Percentiles rank a stretch among this genome's conserved stretches.
Conservation (phyloP, 257 asterid genomes). For the Echium plantagineum region DNA sequence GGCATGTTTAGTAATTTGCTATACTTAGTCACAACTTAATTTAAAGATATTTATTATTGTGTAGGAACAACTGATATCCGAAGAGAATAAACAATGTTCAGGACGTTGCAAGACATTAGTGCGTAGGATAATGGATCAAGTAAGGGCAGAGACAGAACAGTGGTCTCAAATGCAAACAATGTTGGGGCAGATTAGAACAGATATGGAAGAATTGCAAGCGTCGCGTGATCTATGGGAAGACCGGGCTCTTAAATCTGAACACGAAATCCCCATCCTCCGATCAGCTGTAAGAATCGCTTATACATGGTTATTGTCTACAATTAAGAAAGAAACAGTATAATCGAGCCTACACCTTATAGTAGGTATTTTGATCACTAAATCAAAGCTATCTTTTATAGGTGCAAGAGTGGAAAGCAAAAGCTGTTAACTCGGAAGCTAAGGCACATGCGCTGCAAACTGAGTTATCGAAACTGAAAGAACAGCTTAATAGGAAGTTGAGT, state of each 20-base stretch:
- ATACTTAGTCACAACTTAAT: not conserved
- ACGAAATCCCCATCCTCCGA: constrained; percentile 35
- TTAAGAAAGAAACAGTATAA: not conserved
- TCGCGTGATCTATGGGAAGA: constrained; percentile 78
- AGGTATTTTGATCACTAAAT: no score
- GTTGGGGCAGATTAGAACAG: constrained; percentile 63
- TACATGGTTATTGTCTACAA: not conserved
- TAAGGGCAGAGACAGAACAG: constrained; percentile 85
- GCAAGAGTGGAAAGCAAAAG: constrained; percentile 61
- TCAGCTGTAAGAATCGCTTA: constrained; percentile 33
- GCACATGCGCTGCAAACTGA: constrained; percentile 31
- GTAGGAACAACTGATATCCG: constrained; percentile 34
- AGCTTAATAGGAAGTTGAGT: constrained; percentile 19
- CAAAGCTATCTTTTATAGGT: constrained; percentile 26
- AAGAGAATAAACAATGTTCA: constrained; percentile 49
- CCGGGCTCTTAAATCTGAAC: constrained; percentile 37
- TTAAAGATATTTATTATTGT: not conserved
- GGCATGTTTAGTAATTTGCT: no score
- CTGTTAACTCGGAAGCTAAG: constrained; percentile 36
- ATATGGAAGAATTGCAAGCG: constrained; percentile 61
- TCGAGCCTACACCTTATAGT: not conserved
- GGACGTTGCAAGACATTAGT: constrained; percentile 75
- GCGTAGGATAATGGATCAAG: constrained; percentile 62
- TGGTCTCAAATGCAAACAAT: constrained; percentile 94
- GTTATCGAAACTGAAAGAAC: constrained; percentile 24